Conservation (phyloP, 2,329 filamentous ascomycete genomes). For the Colletotrichum eleusines region DNA sequence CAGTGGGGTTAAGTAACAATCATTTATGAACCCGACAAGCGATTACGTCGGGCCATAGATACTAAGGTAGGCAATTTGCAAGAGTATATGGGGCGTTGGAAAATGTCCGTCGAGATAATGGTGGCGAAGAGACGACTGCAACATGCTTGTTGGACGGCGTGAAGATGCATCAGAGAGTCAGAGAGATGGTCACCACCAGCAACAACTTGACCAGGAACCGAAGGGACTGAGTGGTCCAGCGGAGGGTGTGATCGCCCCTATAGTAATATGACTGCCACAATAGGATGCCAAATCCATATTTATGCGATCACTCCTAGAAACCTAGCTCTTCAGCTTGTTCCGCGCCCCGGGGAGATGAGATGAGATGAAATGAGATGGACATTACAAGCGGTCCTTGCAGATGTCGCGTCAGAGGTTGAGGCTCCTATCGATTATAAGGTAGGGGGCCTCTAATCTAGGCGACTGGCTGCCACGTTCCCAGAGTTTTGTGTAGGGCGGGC, state of each 20-base stretch:
- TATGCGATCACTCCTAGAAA: neutral
- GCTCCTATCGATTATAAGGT: neutral
- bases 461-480: neutral
- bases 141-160: neutral
- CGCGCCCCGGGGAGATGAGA: neutral
- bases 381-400: neutral
- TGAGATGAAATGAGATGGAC: neutral
- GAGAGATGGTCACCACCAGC: neutral
- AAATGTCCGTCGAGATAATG: too few species aligned
- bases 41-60: too few species aligned
- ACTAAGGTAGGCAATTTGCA: neutral
- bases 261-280: neutral
- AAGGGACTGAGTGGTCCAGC: neutral
- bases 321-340: neutral
- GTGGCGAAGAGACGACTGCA: neutral
- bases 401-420: conserved; percentile 1
- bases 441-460: neutral
- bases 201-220: neutral
- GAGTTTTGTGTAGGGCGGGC: neutral
- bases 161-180: neutral
- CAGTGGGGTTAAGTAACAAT: neutral
- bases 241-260: neutral
- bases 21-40: neutral
- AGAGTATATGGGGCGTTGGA: neutral
- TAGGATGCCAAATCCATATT: neutral